These are phyloP conservation scores for Smittium culicis DNA, from an alignment of 371 early-diverging fungal species.

Conservation along the genomic window DNA sequence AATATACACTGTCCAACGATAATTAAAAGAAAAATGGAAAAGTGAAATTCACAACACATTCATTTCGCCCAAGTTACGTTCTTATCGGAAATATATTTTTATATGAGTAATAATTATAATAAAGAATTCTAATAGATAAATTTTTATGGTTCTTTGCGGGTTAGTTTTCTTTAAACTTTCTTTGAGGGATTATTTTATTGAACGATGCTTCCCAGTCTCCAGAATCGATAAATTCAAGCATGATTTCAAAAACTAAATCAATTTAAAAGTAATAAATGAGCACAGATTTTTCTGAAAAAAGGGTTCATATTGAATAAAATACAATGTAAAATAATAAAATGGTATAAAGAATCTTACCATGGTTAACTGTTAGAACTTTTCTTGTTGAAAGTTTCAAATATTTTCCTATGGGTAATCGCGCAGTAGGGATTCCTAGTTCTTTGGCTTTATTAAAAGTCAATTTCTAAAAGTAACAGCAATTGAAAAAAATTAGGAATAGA, in stretches of 20 bases:
- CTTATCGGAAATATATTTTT: too few relatives aligned
- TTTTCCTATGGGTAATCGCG: slow-evolving; percentile 71
- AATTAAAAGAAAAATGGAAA: too few relatives aligned
- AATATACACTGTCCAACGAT: too few relatives aligned
- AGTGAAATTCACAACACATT: too few relatives aligned
- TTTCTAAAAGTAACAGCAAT: slow-evolving; percentile 22
- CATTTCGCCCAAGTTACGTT: too few relatives aligned
- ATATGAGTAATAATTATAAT: too few relatives aligned
- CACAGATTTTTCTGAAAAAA: too few relatives aligned
- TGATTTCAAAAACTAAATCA: slow-evolving; percentile 54
- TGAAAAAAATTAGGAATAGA: background rate
- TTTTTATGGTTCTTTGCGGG: too few relatives aligned
- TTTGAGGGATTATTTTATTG: slow-evolving; percentile 65
- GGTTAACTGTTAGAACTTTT: slow-evolving; percentile 83
- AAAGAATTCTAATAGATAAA: too few relatives aligned
- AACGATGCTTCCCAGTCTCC: slow-evolving; percentile 70
- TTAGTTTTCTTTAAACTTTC: slow-evolving; percentile 34
- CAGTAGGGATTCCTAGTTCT: slow-evolving; percentile 57
- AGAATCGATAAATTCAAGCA: slow-evolving; percentile 51
- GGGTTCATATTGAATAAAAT: too few relatives aligned
- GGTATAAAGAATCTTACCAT: slow-evolving; percentile 33
- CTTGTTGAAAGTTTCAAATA: slow-evolving; percentile 62
- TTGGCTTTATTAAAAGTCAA: slow-evolving; percentile 68
- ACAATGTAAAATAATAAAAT: too few relatives aligned
- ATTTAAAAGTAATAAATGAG: too few relatives aligned